These are phyloP conservation scores for Tylopilus sp. DNA, from an alignment of 1,284 basidiomycete species.

Conservation along the genomic window DNA sequence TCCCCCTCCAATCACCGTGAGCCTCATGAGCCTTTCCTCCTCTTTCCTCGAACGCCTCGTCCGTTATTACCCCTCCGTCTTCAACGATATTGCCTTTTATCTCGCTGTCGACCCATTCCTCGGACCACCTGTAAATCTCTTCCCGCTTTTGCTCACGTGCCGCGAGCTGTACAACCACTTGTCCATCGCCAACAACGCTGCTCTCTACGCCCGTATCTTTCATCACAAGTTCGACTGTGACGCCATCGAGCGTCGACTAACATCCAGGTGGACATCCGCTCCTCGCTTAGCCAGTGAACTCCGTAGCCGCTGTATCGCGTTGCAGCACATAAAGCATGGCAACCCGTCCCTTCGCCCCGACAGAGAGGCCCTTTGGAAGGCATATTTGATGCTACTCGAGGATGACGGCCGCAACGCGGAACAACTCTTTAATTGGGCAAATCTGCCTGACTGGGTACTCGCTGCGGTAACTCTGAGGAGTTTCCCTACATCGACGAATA, in stretches of 20 bases:
- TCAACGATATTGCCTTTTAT: conserved; percentile 41
- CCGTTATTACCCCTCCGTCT: conserved; percentile 23
- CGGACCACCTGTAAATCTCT: conserved; percentile 41
- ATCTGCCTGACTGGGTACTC: conserved; percentile 29
- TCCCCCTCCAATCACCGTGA: neutral
- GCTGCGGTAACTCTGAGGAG: conserved; percentile 21
- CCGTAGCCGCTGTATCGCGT: conserved; percentile 35
- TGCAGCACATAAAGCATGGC: conserved; percentile 37
- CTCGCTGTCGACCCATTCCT: conserved; percentile 34
- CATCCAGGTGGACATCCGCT: conserved; percentile 36
- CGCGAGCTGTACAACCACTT: conserved; percentile 40
- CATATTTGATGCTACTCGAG: conserved; percentile 66
- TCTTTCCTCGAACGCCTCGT: conserved; percentile 27
- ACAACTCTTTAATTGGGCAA: conserved; percentile 46
- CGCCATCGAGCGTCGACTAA: conserved; percentile 53
- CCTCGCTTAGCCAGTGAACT: conserved; percentile 38
- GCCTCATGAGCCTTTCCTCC: conserved; percentile 5
- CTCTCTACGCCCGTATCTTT: conserved; percentile 61
- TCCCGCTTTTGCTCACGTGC: conserved; percentile 48
- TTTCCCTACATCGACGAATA: conserved; percentile 1
- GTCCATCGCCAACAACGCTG: conserved; percentile 37
- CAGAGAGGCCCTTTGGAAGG: conserved; percentile 49
- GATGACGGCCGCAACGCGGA: conserved; percentile 62
- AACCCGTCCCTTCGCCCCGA: conserved; percentile 18
- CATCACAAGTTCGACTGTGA: conserved; percentile 53